Evolutionary conservation across 2,329 filamentous ascomycete genomes (phyloP), one percentile per base, ranked within the genome.

Genomic region (Calonectria leucothoes): DNA sequence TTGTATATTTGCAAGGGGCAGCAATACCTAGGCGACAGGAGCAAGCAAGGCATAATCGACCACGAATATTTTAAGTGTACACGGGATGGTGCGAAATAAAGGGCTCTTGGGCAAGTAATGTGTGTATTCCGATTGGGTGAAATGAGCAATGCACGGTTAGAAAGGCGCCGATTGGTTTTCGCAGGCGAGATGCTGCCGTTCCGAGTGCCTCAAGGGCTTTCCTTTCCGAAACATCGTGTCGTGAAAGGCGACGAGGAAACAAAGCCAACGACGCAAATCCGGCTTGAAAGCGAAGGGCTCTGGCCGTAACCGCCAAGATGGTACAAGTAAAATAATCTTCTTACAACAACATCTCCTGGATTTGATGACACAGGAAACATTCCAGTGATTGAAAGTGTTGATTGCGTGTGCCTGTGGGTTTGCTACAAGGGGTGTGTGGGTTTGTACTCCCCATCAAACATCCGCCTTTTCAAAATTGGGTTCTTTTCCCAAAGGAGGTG

Each of bases 121-220:
- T 59, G n/a, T 57, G 17, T 80, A 78, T 80, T 77, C 78, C 77
- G 75, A 79, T 66, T 71, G 78, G 73, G 39, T 70, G 59, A 69
- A 52, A 35, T 73, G 66, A 68, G 37, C 37, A 31, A 77, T 68
- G 77, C 78, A 78, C 76, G 71, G 75, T 69, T 64, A 66, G 65
- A 69, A 45, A 64, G 48, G 52, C 31, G 57, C 75, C 70, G 66
- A 80, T 78, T 80, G 78, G 78, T 27, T 55, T 66, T 42, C 39
- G 31, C 66, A 80, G 70, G 77, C 79, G 79, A 80, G 70, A 64
- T 29, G 29, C 33, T 20, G 57, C 25, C 25, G 4, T 64, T 33
- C 14, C 7, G 10, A n/a, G 17, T 29, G 49, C 11, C 29, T 31
- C 11, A 31, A 52, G 23, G 15, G 15, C 11, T n/a, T 37, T 63